Evolutionary conservation across 805 yeast species (phyloP).

Genomic region (Myxozyma lipomycoides): DNA sequence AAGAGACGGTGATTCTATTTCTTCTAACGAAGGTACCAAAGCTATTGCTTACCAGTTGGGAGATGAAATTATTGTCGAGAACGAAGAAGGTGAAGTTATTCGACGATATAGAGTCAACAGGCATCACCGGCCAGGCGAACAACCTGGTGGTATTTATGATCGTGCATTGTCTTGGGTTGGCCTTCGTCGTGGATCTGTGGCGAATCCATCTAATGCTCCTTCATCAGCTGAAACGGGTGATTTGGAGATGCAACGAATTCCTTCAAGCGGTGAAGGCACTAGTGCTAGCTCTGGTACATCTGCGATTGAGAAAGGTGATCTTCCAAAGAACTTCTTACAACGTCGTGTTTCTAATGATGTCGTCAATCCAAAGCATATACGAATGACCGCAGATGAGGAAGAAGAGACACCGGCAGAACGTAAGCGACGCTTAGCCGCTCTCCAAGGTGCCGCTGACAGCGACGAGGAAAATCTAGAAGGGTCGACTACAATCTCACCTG

Average conservation of each 20-base stretch:
- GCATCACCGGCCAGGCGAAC: slow-evolving; percentile 37
- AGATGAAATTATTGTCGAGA: slow-evolving; percentile 75
- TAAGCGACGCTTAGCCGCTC: slow-evolving; percentile 26
- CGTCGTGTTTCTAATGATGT: slow-evolving; percentile 30
- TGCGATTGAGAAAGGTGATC: slow-evolving; percentile 26
- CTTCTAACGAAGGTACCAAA: slow-evolving; percentile 31
- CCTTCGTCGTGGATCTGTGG: slow-evolving; percentile 35
- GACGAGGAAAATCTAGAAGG: slow-evolving; percentile 21
- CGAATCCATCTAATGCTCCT: background rate
- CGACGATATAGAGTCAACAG: slow-evolving; percentile 74
- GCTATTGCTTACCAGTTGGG: slow-evolving; percentile 76
- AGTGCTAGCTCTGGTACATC: slow-evolving; percentile 9
- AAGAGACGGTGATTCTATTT: slow-evolving; percentile 1
- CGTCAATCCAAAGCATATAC: slow-evolving; percentile 10
- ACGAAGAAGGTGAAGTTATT: slow-evolving; percentile 86
- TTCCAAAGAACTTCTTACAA: slow-evolving; percentile 24
- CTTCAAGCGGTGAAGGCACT: slow-evolving; percentile 3
- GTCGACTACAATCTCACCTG: background rate
- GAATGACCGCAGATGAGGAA: slow-evolving; percentile 24
- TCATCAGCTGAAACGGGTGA: slow-evolving; percentile 3
- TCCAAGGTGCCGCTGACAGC: slow-evolving; percentile 32
- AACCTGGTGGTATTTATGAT: slow-evolving; percentile 27
- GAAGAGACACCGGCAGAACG: slow-evolving; percentile 31
- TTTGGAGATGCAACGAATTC: slow-evolving; percentile 20
- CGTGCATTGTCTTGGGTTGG: slow-evolving; percentile 58